Conservation (phyloP, 2,329 filamentous ascomycete genomes). For the Volutella citrinella region DNA sequence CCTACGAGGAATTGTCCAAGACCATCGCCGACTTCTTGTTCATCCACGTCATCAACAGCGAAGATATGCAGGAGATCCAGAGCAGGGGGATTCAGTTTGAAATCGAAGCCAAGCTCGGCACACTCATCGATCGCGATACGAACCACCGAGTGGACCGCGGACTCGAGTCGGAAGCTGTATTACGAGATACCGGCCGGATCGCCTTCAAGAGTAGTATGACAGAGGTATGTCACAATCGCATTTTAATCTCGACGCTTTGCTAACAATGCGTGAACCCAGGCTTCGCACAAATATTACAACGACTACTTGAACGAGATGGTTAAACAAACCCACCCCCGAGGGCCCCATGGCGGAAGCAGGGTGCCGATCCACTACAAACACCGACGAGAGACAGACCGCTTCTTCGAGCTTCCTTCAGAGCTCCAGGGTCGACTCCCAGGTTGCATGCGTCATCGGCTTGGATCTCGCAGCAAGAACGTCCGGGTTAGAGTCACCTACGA, state of each 20-base stretch:
- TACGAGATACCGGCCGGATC: slow-evolving; percentile 59
- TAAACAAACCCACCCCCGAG: slow-evolving; percentile 53
- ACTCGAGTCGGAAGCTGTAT: slow-evolving; percentile 67
- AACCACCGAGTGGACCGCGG: slow-evolving; percentile 66
- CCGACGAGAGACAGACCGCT: slow-evolving; percentile 77
- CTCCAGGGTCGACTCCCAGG: slow-evolving; percentile 61
- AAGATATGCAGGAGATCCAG: slow-evolving; percentile 61
- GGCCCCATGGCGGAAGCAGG: slow-evolving; percentile 44
- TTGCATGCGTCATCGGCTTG: slow-evolving; percentile 58
- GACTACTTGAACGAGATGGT: slow-evolving; percentile 75
- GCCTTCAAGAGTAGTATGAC: slow-evolving; percentile 89
- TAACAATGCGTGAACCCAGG: no score
- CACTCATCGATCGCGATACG: slow-evolving; percentile 70
- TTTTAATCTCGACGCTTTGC: no score
- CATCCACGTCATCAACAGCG: slow-evolving; percentile 63
- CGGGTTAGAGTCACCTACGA: slow-evolving; percentile 68
- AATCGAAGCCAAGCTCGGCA: slow-evolving; percentile 91
- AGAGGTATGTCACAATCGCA: slow-evolving; percentile 55
- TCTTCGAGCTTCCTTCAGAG: slow-evolving; percentile 68
- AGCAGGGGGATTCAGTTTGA: slow-evolving; percentile 74
- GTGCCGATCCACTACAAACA: slow-evolving; percentile 77
- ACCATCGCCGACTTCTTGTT: slow-evolving; percentile 80
- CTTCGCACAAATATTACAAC: slow-evolving; percentile 81
- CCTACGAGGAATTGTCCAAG: slow-evolving; percentile 72
- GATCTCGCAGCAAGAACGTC: slow-evolving; percentile 42